phyloP scores from a whole-genome alignment of 1,139 yeast species.

The Suzukiozyma palmioleophila region DNA sequence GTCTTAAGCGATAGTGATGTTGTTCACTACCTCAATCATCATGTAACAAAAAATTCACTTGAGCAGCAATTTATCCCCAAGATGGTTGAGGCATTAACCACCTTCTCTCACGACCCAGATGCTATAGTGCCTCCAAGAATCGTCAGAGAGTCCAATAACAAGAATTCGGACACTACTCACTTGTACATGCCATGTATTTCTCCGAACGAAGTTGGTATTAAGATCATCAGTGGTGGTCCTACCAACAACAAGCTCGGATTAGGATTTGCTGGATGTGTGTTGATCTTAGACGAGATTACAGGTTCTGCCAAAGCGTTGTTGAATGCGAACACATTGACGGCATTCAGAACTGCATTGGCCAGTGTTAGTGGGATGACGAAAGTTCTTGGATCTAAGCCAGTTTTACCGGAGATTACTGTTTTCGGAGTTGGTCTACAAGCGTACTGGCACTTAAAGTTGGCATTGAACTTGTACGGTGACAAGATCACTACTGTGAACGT shows the following conservation, averaged over 20 bases:
- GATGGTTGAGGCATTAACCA: conserved; percentile 20
- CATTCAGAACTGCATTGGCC: conserved; percentile 65
- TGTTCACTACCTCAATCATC: conserved; percentile 12
- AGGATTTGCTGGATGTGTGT: conserved; percentile 52
- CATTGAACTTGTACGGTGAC: conserved; percentile 36
- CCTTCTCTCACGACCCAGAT: conserved; percentile 19
- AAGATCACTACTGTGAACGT: conserved; percentile 37
- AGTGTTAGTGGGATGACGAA: conserved; percentile 45
- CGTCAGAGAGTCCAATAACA: conserved; percentile 23
- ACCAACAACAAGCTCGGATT: conserved; percentile 26
- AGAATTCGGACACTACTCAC: conserved; percentile 38
- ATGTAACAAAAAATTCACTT: conserved; percentile 17
- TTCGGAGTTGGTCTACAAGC: conserved; percentile 71
- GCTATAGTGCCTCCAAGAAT: conserved; percentile 35
- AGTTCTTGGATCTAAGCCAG: conserved; percentile 18
- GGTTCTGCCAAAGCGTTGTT: conserved; percentile 52
- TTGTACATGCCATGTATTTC: conserved; percentile 64
- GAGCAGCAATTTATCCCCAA: conserved; percentile 23
- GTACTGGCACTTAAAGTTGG: conserved; percentile 56
- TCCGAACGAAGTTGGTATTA: conserved; percentile 40
- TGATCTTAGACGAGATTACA: conserved; percentile 44
- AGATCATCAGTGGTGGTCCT: conserved; percentile 49
- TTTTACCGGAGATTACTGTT: conserved; percentile 32
- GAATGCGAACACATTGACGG: conserved; percentile 59
- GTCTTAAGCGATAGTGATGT: conserved; percentile 25